These are phyloP conservation scores for Aspergillus fructus DNA, from an alignment of 2,329 filamentous ascomycete genomes.

Conservation along the genomic window DNA sequence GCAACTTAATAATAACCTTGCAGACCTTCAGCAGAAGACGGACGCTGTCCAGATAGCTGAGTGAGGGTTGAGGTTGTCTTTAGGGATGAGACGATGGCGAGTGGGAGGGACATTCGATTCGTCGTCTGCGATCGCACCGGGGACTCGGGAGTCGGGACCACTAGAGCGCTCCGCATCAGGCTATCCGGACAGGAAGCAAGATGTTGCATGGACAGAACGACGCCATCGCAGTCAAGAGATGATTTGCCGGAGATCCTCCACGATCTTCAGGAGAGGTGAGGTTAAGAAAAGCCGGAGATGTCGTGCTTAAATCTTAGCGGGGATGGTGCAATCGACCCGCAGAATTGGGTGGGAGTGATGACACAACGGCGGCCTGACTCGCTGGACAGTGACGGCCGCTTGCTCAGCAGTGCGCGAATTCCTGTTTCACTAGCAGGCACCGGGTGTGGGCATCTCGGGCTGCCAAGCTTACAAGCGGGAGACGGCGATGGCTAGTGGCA, in stretches of 20 bases:
- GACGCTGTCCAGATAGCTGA: too few species aligned
- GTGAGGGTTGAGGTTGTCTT: too few species aligned
- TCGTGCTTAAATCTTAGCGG: slow-evolving; percentile 12
- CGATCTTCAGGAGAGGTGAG: slow-evolving; percentile 11
- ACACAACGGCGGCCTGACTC: too few species aligned
- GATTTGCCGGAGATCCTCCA: slow-evolving; percentile 7
- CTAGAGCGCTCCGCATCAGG: background rate
- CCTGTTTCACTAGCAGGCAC: too few species aligned
- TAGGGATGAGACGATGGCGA: too few species aligned
- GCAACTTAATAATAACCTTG: background rate
- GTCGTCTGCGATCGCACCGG: too few species aligned
- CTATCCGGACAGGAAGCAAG: background rate
- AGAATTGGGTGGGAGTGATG: slow-evolving; percentile 3
- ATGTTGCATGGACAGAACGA: background rate
- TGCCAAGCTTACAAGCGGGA: slow-evolving; percentile 4
- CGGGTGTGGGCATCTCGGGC: too few species aligned
- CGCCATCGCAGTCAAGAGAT: background rate
- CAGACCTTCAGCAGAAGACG: background rate
- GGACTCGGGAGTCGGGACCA: too few species aligned
- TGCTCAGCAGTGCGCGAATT: too few species aligned
- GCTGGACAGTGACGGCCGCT: too few species aligned
- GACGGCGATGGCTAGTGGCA: slow-evolving; percentile 4
- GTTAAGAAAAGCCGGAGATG: slow-evolving; percentile 7
- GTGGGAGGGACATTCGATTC: too few species aligned
- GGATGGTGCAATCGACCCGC: slow-evolving; percentile 23